These are phyloP conservation scores for Candida koratica DNA, from an alignment of 805 yeast genomes.

Conservation along the genomic window DNA sequence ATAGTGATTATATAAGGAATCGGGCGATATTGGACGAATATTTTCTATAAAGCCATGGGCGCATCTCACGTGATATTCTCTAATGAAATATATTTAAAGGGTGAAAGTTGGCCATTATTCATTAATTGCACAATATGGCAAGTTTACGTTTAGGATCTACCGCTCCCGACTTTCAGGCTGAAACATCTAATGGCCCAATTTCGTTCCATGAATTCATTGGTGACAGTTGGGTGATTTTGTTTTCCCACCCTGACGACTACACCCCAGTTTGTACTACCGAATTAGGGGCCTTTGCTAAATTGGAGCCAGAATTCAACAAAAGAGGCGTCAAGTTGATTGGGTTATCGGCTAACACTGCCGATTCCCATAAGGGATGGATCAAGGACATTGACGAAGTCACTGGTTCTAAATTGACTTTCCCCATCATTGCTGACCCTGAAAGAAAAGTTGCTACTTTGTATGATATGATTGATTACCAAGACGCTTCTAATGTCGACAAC, in stretches of 20 bases:
- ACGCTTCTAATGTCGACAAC: slow-evolving; percentile 61
- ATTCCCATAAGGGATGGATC: slow-evolving; percentile 80
- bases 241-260: slow-evolving; percentile 95
- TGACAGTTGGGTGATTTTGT: slow-evolving; percentile 80
- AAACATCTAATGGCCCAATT: slow-evolving; percentile 76
- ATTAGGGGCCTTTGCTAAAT: slow-evolving; percentile 86
- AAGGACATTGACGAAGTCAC: slow-evolving; percentile 86
- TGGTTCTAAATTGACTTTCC: slow-evolving; percentile 75
- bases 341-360: slow-evolving; percentile 78
- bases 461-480: slow-evolving; percentile 71
- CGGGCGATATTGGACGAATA: too few relatives aligned
- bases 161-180: slow-evolving; percentile 87
- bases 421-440: slow-evolving; percentile 83
- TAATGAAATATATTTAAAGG: too few relatives aligned
- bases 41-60: too few relatives aligned
- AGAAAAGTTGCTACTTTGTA: slow-evolving; percentile 72
- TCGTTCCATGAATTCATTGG: slow-evolving; percentile 86
- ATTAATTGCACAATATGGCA: slow-evolving; percentile 10
- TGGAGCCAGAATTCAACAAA: slow-evolving; percentile 82
- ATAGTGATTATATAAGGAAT: too few relatives aligned
- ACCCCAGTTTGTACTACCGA: slow-evolving; percentile 97
- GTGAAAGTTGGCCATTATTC: too few relatives aligned
- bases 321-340: slow-evolving; percentile 88
- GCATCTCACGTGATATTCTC: too few relatives aligned
- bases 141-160: slow-evolving; percentile 47